A percentile compares a stretch with the other conserved stretches of the same genome.
These are phyloP conservation scores for Candida corydali DNA, from an alignment of 805 yeast species.

Conservation along the genomic window DNA sequence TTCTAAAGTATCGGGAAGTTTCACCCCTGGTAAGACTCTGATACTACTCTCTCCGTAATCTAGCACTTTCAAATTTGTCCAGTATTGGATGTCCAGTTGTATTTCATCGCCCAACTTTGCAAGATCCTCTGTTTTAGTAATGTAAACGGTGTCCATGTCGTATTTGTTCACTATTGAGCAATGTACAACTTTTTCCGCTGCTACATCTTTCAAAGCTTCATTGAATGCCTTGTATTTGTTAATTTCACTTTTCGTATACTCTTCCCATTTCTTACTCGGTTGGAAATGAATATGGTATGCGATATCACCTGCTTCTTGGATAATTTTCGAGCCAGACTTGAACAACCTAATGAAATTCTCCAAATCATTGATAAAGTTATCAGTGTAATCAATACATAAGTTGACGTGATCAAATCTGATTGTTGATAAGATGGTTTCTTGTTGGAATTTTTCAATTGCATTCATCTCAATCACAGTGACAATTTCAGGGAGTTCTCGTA, in stretches of 20 bases:
- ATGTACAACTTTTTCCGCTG: slow-evolving; percentile 28
- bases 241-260: slow-evolving; percentile 21
- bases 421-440: slow-evolving; percentile 11
- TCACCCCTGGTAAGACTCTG: slow-evolving; percentile 35
- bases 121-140: slow-evolving; percentile 31
- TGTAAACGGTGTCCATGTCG: slow-evolving; percentile 27
- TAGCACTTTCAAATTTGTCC: slow-evolving; percentile 29
- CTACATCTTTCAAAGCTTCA: slow-evolving; percentile 16
- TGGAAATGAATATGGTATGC: slow-evolving; percentile 35
- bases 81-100: slow-evolving; percentile 29
- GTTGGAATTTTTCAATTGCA: slow-evolving; percentile 10
- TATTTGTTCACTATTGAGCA: slow-evolving; percentile 37
- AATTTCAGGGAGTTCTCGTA: slow-evolving; percentile 15
- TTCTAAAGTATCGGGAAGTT: slow-evolving; percentile 34
- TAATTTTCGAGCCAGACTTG: slow-evolving; percentile 12
- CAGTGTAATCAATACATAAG: slow-evolving; percentile 29
- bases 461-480: slow-evolving; percentile 19
- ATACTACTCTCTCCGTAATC: slow-evolving; percentile 38
- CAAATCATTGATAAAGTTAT: slow-evolving; percentile 22
- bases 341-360: slow-evolving; percentile 19
- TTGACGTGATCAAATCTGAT: slow-evolving; percentile 19
- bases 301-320: slow-evolving; percentile 18
- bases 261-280: slow-evolving; percentile 27
- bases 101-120: slow-evolving; percentile 32
- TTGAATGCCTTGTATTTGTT: slow-evolving; percentile 22